Conservation (phyloP, 148 eudicot species). For the Oxyria digyna region DNA sequence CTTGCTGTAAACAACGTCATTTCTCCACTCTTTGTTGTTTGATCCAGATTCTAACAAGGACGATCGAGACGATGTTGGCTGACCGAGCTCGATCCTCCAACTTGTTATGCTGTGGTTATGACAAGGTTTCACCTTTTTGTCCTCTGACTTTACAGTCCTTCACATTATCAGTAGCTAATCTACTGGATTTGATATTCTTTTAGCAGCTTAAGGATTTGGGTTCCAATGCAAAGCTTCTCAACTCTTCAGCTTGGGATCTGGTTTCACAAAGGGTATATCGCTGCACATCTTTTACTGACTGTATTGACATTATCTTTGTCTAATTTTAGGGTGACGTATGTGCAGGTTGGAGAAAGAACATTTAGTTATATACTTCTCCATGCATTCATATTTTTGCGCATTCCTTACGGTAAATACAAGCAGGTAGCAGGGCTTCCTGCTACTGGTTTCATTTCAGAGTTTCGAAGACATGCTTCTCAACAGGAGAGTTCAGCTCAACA, state of each 20-base stretch:
- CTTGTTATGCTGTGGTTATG: constrained; percentile 49
- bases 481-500: constrained; percentile 12
- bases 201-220: constrained; percentile 34
- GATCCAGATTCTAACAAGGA: constrained; percentile 54
- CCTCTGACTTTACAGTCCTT: too few relatives aligned
- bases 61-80: constrained; percentile 25
- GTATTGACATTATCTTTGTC: neutral
- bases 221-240: constrained; percentile 33
- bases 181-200: constrained; percentile 4
- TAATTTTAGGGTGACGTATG: neutral
- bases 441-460: constrained; percentile 18
- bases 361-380: constrained; percentile 57
- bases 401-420: constrained; percentile 31
- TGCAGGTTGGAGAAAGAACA: constrained; percentile 74
- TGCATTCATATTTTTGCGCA: constrained; percentile 57
- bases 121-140: constrained; percentile 25
- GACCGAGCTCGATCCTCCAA: constrained; percentile 25
- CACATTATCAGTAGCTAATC: neutral
- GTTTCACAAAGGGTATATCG: constrained; percentile 43
- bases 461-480: constrained; percentile 14
- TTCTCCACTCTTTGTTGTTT: neutral
- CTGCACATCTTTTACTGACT: constrained; percentile 7
- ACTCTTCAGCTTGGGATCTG: constrained; percentile 47
- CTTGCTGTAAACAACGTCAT: neutral
- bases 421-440: constrained; percentile 71